Conservation (phyloP, 2,329 filamentous ascomycete species). For the Monosporascus sp. region DNA sequence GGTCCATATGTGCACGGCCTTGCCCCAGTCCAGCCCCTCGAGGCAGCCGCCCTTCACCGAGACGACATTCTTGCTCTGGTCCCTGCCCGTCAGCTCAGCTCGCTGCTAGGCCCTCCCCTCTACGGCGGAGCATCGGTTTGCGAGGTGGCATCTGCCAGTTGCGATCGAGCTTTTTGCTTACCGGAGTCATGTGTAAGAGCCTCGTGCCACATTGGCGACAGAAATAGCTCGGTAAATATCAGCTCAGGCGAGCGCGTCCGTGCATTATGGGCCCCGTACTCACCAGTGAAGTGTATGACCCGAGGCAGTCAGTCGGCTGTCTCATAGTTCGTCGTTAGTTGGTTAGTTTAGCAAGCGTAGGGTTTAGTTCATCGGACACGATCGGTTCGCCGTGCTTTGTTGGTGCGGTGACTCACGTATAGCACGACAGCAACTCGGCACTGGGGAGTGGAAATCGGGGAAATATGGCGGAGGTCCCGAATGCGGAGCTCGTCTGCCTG, state of each 20-base stretch:
- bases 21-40: conserved; percentile 54
- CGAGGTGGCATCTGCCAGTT: background rate
- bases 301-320: conserved; percentile 50
- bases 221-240: conserved; percentile 47
- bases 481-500: conserved; percentile 60
- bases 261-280: conserved; percentile 9
- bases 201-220: conserved; percentile 62
- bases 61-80: conserved; percentile 51
- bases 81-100: background rate
- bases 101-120: background rate
- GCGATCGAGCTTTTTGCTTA: conserved; percentile 25
- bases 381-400: too few relatives aligned
- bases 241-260: background rate
- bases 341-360: conserved; percentile 7
- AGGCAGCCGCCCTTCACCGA: conserved; percentile 65
- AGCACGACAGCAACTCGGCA: conserved; percentile 44
- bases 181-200: conserved; percentile 56
- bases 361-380: too few relatives aligned
- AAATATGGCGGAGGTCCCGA: conserved; percentile 66
- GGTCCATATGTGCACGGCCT: conserved; percentile 63
- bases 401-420: conserved; percentile 39
- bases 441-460: conserved; percentile 56
- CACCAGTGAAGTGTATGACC: conserved; percentile 56
- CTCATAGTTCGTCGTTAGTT: conserved; percentile 1
- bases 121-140: background rate